Evolutionary conservation across 2,329 filamentous ascomycete species (phyloP).

Genomic region (Pseudogymnoascus sp.): DNA sequence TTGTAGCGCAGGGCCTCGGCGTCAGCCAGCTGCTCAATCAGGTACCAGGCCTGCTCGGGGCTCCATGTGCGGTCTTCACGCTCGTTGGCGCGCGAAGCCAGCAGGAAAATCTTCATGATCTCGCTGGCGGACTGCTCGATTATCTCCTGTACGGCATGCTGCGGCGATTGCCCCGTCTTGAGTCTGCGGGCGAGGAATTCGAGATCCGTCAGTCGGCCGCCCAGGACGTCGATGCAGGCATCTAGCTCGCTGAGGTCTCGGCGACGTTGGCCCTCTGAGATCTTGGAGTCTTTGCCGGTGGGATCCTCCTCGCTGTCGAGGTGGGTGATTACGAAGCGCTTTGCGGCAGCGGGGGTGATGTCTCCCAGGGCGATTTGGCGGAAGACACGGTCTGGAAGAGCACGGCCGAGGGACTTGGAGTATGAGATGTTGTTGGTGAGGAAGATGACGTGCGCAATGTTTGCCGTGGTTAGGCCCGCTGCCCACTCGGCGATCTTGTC

Average conservation of each 20-base stretch:
- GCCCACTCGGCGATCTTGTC: slow-evolving; percentile 87
- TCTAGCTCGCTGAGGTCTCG: slow-evolving; percentile 66
- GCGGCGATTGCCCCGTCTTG: slow-evolving; percentile 76
- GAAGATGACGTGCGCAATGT: slow-evolving; percentile 91
- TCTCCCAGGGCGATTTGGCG: slow-evolving; percentile 80
- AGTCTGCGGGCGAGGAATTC: slow-evolving; percentile 89
- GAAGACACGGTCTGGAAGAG: slow-evolving; percentile 86
- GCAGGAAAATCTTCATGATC: slow-evolving; percentile 86
- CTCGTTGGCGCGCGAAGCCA: slow-evolving; percentile 42
- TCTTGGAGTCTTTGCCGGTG: slow-evolving; percentile 23
- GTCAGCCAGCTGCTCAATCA: slow-evolving; percentile 73
- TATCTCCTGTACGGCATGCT: slow-evolving; percentile 77
- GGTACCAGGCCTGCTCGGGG: slow-evolving; percentile 79
- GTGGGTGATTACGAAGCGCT: slow-evolving; percentile 81
- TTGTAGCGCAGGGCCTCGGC: slow-evolving; percentile 71
- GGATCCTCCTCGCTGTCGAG: slow-evolving; percentile 44
- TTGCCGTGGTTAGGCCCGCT: slow-evolving; percentile 73
- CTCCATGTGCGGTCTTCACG: slow-evolving; percentile 60
- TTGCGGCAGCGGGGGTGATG: slow-evolving; percentile 76
- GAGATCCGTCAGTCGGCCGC: slow-evolving; percentile 89
- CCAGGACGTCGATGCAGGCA: slow-evolving; percentile 70
- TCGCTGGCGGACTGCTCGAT: slow-evolving; percentile 83
- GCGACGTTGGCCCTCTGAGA: slow-evolving; percentile 24
- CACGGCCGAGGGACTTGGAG: slow-evolving; percentile 78
- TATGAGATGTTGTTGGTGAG: slow-evolving; percentile 84